These are phyloP conservation scores for Ascochyta pisi DNA, from an alignment of 2,329 filamentous ascomycete species.

Conservation along the genomic window DNA sequence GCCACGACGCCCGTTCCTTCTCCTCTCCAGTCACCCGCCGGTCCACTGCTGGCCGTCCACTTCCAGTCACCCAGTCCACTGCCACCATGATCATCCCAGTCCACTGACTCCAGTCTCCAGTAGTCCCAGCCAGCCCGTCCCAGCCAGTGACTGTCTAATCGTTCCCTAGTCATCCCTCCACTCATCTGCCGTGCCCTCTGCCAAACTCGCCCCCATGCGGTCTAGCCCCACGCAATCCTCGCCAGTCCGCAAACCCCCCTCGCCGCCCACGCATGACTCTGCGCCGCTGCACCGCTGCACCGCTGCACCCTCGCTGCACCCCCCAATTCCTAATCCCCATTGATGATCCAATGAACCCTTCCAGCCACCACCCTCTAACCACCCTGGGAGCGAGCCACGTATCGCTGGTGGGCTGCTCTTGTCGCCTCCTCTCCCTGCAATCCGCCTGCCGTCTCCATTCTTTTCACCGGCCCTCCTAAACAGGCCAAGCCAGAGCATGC, in stretches of 20 bases:
- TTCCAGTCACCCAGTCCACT: conserved; percentile 7
- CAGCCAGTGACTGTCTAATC: background rate
- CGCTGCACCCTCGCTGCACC: conserved; percentile 22
- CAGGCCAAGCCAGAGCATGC: conserved; percentile 17
- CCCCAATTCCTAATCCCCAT: background rate
- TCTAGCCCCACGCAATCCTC: conserved; percentile 26
- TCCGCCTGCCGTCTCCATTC: conserved; percentile 21
- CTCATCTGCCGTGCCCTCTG: conserved; percentile 17
- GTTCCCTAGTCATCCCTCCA: conserved; percentile 33
- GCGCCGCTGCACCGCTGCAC: conserved; percentile 23
- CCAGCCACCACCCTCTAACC: conserved; percentile 33
- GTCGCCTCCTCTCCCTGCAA: conserved; percentile 22
- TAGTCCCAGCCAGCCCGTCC: no score
- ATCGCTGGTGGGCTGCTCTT: conserved; percentile 22
- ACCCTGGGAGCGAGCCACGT: conserved; percentile 39
- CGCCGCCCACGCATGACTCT: conserved; percentile 26
- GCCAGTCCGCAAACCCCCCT: conserved; percentile 27
- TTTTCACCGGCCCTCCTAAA: conserved; percentile 15
- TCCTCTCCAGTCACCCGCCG: no score
- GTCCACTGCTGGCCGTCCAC: no score
- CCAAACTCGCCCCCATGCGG: conserved; percentile 29
- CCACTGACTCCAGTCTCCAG: background rate
- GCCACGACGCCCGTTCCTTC: conserved; percentile 16
- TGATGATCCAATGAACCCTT: conserved; percentile 32
- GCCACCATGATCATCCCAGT: background rate